These are phyloP conservation scores for Talaromyces proteolyticus DNA, from an alignment of 495 filamentous ascomycete genomes.

Conservation along the genomic window DNA sequence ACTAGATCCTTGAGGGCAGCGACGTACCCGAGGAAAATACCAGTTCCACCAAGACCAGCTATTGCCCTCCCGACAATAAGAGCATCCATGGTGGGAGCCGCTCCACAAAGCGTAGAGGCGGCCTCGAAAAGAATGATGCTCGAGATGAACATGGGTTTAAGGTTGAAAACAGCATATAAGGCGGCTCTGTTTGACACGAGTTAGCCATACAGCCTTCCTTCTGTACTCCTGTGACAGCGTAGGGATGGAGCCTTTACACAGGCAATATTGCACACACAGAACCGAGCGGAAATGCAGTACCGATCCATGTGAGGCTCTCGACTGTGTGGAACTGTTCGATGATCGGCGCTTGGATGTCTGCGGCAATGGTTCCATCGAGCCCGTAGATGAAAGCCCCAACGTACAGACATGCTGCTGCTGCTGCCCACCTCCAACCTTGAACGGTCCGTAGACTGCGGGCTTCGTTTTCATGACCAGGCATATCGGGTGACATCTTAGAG, in stretches of 20 bases:
- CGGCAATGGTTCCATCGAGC: slow-evolving; percentile 48
- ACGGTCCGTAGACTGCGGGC: too few species aligned
- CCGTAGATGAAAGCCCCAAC: slow-evolving; percentile 31
- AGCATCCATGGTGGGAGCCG: slow-evolving; percentile 42
- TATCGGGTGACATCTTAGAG: too few species aligned
- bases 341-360: slow-evolving; percentile 44
- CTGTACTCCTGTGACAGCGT: too few species aligned
- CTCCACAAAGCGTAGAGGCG: slow-evolving; percentile 50
- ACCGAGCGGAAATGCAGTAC: slow-evolving; percentile 40
- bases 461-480: too few species aligned
- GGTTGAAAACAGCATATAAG: slow-evolving; percentile 42
- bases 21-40: slow-evolving; percentile 32
- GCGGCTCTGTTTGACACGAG: too few species aligned
- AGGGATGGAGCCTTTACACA: too few species aligned
- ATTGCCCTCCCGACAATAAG: slow-evolving; percentile 50
- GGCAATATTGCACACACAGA: too few species aligned
- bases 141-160: slow-evolving; percentile 48
- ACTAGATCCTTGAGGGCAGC: too few species aligned
- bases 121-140: slow-evolving; percentile 43
- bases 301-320: slow-evolving; percentile 45
- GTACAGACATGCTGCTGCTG: too few species aligned
- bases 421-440: too few species aligned
- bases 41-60: slow-evolving; percentile 26
- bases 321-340: slow-evolving; percentile 38
- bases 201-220: too few species aligned